Evolutionary conservation across 148 eudicot genomes (phyloP).

Genomic region (Polygonum aviculare): DNA sequence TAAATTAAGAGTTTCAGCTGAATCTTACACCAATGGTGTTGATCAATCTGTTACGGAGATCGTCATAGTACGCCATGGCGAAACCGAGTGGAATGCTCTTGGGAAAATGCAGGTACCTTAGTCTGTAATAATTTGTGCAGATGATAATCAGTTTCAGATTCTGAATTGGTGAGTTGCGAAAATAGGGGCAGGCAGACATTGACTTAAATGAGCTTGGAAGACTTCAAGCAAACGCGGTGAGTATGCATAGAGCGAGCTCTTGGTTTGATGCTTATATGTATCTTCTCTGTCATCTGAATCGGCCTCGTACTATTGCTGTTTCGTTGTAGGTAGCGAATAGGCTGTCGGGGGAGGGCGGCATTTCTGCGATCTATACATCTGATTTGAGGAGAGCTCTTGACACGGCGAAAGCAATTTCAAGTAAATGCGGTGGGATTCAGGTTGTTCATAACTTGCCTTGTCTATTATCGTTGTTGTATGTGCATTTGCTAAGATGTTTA

Average conservation of each 20-base stretch:
- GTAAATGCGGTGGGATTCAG: constrained; percentile 61
- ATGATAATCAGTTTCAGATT: constrained; percentile 6
- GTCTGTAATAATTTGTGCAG: background rate
- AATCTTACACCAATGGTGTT: constrained; percentile 8
- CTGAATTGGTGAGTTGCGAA: background rate
- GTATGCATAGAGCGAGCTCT: constrained; percentile 7
- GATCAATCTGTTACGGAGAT: constrained; percentile 30
- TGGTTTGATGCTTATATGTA: background rate
- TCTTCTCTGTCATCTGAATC: background rate
- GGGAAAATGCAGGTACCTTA: constrained; percentile 49
- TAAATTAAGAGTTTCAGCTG: constrained; percentile 14
- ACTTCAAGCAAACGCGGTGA: constrained; percentile 71
- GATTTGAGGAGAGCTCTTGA: constrained; percentile 75
- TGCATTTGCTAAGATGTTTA: background rate
- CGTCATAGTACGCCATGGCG: constrained; percentile 53
- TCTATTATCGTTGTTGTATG: background rate
- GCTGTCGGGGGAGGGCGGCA: constrained; percentile 51
- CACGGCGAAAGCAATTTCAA: constrained; percentile 70
- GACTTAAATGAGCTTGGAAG: constrained; percentile 72
- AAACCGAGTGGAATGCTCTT: constrained; percentile 71
- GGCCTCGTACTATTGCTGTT: constrained; percentile 3
- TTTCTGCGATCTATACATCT: constrained; percentile 70
- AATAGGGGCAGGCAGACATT: constrained; percentile 80
- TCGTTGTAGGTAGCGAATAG: constrained; percentile 55
- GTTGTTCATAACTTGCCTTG: constrained; percentile 10